phyloP scores from a whole-genome alignment of 2,329 filamentous ascomycete genomes.

The Dothidotthia symphoricarpi region DNA sequence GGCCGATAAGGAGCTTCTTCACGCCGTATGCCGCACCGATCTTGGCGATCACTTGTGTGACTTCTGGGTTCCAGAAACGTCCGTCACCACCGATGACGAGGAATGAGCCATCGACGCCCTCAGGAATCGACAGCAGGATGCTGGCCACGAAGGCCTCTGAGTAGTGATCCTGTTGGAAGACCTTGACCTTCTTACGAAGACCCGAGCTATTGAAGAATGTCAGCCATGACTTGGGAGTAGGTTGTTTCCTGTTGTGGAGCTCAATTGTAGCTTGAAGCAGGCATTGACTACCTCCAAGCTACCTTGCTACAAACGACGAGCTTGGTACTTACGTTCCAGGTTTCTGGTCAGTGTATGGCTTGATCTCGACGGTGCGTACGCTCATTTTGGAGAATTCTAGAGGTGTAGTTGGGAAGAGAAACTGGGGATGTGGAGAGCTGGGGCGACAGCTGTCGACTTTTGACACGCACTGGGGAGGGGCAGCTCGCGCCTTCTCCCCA shows the following conservation, averaged over 20 bases:
- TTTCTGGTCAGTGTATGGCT: conserved; percentile 94
- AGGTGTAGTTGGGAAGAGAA: conserved; percentile 18
- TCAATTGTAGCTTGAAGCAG: neutral
- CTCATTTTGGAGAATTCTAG: conserved; percentile 54
- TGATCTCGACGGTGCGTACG: conserved; percentile 75
- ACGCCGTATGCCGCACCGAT: conserved; percentile 96
- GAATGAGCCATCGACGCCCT: conserved; percentile 82
- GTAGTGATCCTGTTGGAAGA: conserved; percentile 95
- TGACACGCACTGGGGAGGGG: neutral
- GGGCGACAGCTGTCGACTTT: conserved; percentile 7
- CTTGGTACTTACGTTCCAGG: conserved; percentile 84
- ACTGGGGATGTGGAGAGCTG: conserved; percentile 12
- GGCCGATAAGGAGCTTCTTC: conserved; percentile 96
- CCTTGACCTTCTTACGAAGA: conserved; percentile 97
- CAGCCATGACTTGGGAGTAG: no score
- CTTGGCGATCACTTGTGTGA: conserved; percentile 94
- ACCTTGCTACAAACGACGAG: neutral
- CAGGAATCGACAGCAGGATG: conserved; percentile 93
- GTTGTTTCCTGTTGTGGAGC: no score
- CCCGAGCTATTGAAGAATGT: conserved; percentile 79
- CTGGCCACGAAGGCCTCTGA: conserved; percentile 93
- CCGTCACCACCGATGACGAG: conserved; percentile 98
- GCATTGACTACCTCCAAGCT: neutral
- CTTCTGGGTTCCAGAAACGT: conserved; percentile 95
- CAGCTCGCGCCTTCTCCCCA: neutral